Evolutionary conservation across 495 filamentous ascomycete species (phyloP), one percentile per base, ranked within the genome.

Genomic region (Penicillium egyptiacum): DNA sequence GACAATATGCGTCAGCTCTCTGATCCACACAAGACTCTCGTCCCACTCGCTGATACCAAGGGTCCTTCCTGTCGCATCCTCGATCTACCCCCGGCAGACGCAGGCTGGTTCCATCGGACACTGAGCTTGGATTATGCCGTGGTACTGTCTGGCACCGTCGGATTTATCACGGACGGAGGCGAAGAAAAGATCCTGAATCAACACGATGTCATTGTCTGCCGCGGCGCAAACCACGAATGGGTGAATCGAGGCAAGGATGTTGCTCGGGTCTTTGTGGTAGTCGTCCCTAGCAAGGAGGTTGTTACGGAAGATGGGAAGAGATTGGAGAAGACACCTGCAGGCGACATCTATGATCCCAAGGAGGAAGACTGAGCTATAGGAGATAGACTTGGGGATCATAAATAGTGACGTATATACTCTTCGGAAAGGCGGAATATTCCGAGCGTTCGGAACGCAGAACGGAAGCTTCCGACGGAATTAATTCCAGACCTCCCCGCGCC

Each of bases 151-250:
- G 66, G 66, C 0, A 61, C 61, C 10, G 55, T 66, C 16, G 63
- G 55, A 7, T 23, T 69, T 2, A 61, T 66, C 17, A 65, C 58
- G 4, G 67, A 70, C 22, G 63, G 60, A 20, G 67, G 63, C 0
- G 55, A 25, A 5, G 65, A 68, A 54, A 66, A 67, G 58, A 57
- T 50, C 10, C 19, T 67, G 0, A 58, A 64, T 9, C 58, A 58
- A n/a, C 61, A 65, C 51, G 66, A 69, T 61, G 58, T 69, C 26
- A 55, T 69, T 56, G 57, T 70, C 8, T 59, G 51, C 25, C 52
- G 66, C 23, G 67, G 67, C 8, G 60, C 53, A 4, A 69, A 66
- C 37, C 67, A 70, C 43, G 66, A 65, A 39, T 70, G 66, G 66
- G 63, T 66, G 2, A 69, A 70, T 37, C 57, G 67, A 8, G 64